Conservation (phyloP, 768 basidiomycete species). For the Sistotremastrum suecicum region DNA sequence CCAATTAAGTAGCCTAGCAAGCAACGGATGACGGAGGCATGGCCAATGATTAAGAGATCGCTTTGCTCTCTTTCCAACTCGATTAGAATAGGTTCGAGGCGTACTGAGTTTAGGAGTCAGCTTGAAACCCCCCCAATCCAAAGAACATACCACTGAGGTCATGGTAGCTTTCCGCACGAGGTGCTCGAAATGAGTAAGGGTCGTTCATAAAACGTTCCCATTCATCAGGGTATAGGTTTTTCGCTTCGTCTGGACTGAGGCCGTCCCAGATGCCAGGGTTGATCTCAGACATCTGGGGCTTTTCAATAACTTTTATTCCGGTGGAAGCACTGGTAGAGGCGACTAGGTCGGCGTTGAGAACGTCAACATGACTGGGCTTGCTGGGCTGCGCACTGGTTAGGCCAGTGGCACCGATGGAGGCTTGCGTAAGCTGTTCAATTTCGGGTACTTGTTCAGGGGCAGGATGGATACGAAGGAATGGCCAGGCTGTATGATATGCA, state of each 20-base stretch:
- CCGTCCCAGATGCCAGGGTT: constrained; percentile 99
- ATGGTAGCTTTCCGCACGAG: constrained; percentile 94
- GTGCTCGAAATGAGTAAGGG: constrained; percentile 85
- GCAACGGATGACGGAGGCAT: constrained; percentile 95
- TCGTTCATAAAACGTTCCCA: constrained; percentile 89
- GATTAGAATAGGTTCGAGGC: constrained; percentile 83
- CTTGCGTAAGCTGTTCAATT: neutral
- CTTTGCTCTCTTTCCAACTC: constrained; percentile 91
- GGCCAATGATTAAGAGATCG: constrained; percentile 91
- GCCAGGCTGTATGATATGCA: constrained; percentile 94
- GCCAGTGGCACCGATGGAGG: neutral
- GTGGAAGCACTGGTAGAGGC: constrained; percentile 5
- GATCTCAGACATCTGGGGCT: constrained; percentile 94
- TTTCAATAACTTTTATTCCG: constrained; percentile 82
- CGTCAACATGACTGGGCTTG: neutral
- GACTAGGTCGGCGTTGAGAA: neutral
- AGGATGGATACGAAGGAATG: constrained; percentile 37
- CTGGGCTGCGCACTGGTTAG: neutral
- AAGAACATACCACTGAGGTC: constrained; percentile 60
- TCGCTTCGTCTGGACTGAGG: constrained; percentile 77
- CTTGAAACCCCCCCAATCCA: neutral
- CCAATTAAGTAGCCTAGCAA: constrained; percentile 88
- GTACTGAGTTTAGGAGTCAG: constrained; percentile 38
- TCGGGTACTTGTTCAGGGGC: no score
- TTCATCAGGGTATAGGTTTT: constrained; percentile 83